These are phyloP conservation scores for Ceriops tagal DNA, from an alignment of 345 rosid genomes.

Conservation along the genomic window DNA sequence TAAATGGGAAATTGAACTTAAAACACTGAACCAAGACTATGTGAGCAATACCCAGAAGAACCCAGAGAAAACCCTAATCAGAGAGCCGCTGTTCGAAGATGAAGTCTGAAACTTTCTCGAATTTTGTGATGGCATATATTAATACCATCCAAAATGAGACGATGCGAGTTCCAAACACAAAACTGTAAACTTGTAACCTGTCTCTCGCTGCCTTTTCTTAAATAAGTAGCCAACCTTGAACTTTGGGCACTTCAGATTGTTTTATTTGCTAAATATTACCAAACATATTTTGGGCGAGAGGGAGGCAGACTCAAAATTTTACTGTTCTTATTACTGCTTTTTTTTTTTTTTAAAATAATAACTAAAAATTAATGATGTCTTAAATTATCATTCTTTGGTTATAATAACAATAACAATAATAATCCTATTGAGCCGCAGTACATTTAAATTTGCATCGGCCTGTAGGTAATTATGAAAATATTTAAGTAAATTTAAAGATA, in stretches of 20 bases:
- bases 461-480: too few relatives aligned
- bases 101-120: neutral
- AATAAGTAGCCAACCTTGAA: conserved; percentile 20
- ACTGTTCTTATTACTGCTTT: too few relatives aligned
- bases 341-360: too few relatives aligned
- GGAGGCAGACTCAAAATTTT: too few relatives aligned
- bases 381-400: too few relatives aligned
- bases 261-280: neutral
- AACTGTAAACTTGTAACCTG: neutral
- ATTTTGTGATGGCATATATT: neutral
- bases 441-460: too few relatives aligned
- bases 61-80: conserved; percentile 19
- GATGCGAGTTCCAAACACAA: neutral
- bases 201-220: neutral
- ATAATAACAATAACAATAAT: too few relatives aligned
- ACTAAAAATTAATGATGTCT: too few relatives aligned
- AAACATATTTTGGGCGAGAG: neutral
- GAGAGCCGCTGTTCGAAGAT: conserved; percentile 4
- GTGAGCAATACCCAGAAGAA: conserved; percentile 1
- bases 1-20: neutral
- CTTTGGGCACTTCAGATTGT: conserved; percentile 12
- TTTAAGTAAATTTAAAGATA: too few relatives aligned
- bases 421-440: too few relatives aligned
- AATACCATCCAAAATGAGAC: neutral
- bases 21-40: neutral